Evolutionary conservation across 2,329 filamentous ascomycete species (phyloP).

Genomic region (Aureobasidium leucospermi): DNA sequence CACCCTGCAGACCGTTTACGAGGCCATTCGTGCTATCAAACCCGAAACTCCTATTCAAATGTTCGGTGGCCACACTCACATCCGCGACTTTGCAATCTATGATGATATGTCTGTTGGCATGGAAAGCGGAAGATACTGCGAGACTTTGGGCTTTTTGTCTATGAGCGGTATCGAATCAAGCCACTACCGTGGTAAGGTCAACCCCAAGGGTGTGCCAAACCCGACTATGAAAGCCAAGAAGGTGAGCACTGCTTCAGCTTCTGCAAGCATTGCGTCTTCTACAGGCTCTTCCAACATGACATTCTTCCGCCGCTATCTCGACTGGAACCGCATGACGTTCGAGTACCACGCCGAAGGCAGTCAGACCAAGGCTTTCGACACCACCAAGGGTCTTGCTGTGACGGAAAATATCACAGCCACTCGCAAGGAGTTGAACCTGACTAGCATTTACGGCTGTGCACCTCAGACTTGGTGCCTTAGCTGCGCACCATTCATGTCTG

Average conservation of each 20-base stretch:
- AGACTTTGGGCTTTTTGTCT: constrained; percentile 61
- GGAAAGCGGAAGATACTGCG: constrained; percentile 58
- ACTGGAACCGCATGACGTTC: constrained; percentile 61
- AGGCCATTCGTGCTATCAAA: constrained; percentile 52
- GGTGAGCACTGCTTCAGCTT: constrained; percentile 31
- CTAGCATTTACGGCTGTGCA: constrained; percentile 47
- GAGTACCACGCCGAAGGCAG: constrained; percentile 53
- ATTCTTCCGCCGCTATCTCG: constrained; percentile 24
- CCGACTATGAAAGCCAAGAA: constrained; percentile 33
- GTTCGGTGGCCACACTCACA: constrained; percentile 59
- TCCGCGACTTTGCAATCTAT: constrained; percentile 58
- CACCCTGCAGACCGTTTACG: constrained; percentile 40
- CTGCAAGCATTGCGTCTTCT: constrained; percentile 16
- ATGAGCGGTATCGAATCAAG: constrained; percentile 49
- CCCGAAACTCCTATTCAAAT: constrained; percentile 55
- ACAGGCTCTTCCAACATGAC: constrained; percentile 8
- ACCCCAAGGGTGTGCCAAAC: constrained; percentile 36
- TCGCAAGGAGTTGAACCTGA: constrained; percentile 49
- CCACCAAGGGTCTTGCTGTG: constrained; percentile 38
- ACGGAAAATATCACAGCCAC: constrained; percentile 44
- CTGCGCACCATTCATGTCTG: constrained; percentile 47
- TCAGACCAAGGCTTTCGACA: constrained; percentile 44
- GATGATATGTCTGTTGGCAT: constrained; percentile 55
- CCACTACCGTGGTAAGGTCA: constrained; percentile 29
- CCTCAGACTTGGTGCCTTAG: constrained; percentile 52